Base-by-base conservation (phyloP, 768 basidiomycete species). In the Lactarius evosmus region DNA sequence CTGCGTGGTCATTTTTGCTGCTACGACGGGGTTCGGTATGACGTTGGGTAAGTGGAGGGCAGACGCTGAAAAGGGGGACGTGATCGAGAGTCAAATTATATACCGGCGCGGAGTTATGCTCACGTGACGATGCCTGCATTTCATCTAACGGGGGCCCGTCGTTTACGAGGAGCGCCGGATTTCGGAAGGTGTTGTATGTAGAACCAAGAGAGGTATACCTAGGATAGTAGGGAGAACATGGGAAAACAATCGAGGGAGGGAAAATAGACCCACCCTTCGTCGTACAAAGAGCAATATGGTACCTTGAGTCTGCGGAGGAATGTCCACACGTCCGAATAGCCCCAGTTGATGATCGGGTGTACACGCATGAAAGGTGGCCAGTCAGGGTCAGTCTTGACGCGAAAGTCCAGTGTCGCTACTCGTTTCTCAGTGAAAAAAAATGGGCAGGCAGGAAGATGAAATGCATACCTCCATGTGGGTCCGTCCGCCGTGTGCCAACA, bases 161-260 rank as follows among this genome's bases (percentile, higher is more conserved):
- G 36, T 61, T 58, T 32, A 77, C 61, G 51, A 73, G 78, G 3
- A 98, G 83, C 1, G 91, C 87, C 2, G 96, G 95, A 70, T 98
- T 98, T 0, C 87, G 94, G 72, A 88, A 89, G 0, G 97, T 98
- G 76, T 98, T 97, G 76, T 85, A 92, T 8, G 90, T 94, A 12
- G 95, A 97, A 19, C 97, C 96, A 22, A 99, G 84, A 5, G 96
- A 98, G 2, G 97, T 99, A 75, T 96, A 99, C n/a, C 95, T 96
- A 67, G 8, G 14, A 6, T 19, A 58, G 27, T 9, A 51, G 36
- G 38, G 9, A 29, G 25, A 41, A 33, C 55, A 51, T 65, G 41
- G 58, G 27, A 46, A 3, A 56, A 52, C 25, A 54, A 38, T 4
- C 41, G 16, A 30, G 55, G 25, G 44, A 19, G 32, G 27, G 34